Percentiles rank a stretch among this genome's conserved stretches.
Conservation (phyloP, 768 basidiomycete genomes). For the Boletus subcaerulescens region DNA sequence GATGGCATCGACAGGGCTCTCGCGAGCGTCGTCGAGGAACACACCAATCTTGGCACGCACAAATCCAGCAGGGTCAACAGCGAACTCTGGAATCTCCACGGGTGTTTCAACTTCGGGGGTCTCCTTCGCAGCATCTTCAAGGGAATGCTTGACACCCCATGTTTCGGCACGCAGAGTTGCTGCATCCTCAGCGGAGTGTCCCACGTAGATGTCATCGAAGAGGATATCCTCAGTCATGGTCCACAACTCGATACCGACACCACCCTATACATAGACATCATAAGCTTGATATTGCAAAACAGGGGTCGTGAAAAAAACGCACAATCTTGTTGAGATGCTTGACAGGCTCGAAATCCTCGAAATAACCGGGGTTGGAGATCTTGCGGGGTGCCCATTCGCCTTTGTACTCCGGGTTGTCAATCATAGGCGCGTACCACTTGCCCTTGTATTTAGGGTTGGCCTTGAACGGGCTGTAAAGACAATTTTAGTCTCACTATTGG, state of each 20-base stretch:
- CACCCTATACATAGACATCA: constrained; percentile 49
- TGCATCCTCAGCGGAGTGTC: constrained; percentile 85
- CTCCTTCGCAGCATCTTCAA: constrained; percentile 58
- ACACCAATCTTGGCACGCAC: constrained; percentile 72
- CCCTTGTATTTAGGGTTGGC: constrained; percentile 96
- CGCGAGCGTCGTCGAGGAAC: constrained; percentile 76
- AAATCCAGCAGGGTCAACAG: constrained; percentile 74
- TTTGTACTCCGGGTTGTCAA: constrained; percentile 97
- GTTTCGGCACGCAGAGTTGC: constrained; percentile 80
- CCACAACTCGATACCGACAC: constrained; percentile 98
- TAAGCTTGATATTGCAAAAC: not conserved
- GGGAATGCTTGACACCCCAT: constrained; percentile 85
- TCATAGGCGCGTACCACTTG: constrained; percentile 93
- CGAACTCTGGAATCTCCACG: constrained; percentile 48
- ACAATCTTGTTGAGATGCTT: constrained; percentile 86
- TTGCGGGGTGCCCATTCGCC: constrained; percentile 90
- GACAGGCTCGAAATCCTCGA: constrained; percentile 81
- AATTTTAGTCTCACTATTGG: not conserved
- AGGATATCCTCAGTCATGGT: constrained; percentile 97
- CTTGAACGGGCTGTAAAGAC: constrained; percentile 63
- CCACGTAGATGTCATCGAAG: constrained; percentile 92
- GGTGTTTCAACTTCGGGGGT: constrained; percentile 47
- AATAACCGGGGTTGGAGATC: constrained; percentile 89
- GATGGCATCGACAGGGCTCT: constrained; percentile 78
- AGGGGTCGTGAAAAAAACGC: constrained; percentile 22